These are phyloP conservation scores for Serendipita sp. DNA, from an alignment of 768 basidiomycete genomes.

Conservation along the genomic window DNA sequence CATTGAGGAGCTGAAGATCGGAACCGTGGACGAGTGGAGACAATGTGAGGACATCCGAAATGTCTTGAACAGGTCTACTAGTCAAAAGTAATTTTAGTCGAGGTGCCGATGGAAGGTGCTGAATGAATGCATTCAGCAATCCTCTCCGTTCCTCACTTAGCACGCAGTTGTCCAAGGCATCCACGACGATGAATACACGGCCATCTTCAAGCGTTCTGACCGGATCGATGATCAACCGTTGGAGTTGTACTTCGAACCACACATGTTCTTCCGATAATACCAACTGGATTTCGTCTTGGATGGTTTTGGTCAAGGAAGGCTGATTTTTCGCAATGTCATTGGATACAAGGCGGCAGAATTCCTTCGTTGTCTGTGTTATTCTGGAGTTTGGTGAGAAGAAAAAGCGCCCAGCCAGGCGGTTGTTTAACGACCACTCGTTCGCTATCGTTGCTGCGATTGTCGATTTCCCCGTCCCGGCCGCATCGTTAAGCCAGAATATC, in stretches of 20 bases:
- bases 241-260: background rate
- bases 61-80: background rate
- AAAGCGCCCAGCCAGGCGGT: background rate
- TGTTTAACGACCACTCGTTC: background rate
- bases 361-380: background rate
- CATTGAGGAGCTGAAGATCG: background rate
- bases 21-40: background rate
- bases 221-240: background rate
- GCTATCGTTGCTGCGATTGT: background rate
- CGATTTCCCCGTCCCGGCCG: slow-evolving; percentile 1
- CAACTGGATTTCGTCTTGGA: background rate
- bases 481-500: slow-evolving; percentile 1
- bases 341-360: background rate
- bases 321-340: background rate
- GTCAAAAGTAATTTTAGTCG: background rate
- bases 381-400: background rate
- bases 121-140: background rate
- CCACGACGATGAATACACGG: background rate
- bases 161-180: slow-evolving; percentile 1
- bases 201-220: background rate
- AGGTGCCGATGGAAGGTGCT: background rate
- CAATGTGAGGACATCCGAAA: background rate
- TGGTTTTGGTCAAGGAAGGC: background rate
- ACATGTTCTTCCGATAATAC: background rate
- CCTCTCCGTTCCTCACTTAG: background rate